A percentile compares a stretch with the other conserved stretches of the same genome.
These are phyloP conservation scores for Hypoxylon sp. DNA, from an alignment of 2,329 filamentous ascomycete species.

Conservation along the genomic window DNA sequence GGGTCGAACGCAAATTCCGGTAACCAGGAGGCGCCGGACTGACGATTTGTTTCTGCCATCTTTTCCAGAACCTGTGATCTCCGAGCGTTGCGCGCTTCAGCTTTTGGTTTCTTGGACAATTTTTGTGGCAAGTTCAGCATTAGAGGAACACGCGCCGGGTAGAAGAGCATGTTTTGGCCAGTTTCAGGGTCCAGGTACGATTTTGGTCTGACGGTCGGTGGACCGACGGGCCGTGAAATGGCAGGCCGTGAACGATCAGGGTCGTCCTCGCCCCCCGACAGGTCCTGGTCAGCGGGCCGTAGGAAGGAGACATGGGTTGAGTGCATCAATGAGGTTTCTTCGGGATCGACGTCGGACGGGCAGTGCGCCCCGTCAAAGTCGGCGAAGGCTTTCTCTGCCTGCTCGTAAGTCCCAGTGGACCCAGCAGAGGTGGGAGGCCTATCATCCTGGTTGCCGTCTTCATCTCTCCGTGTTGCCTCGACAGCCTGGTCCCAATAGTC, in stretches of 20 bases:
- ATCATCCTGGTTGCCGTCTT: slow-evolving; percentile 33
- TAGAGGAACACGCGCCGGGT: slow-evolving; percentile 91
- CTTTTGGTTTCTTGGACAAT: slow-evolving; percentile 76
- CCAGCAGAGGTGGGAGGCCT: slow-evolving; percentile 60
- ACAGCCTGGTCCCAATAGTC: slow-evolving; percentile 45
- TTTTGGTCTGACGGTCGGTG: slow-evolving; percentile 52
- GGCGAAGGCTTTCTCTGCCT: slow-evolving; percentile 72
- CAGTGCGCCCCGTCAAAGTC: slow-evolving; percentile 86
- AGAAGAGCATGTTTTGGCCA: slow-evolving; percentile 87
- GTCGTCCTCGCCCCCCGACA: slow-evolving; percentile 33
- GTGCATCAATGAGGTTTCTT: slow-evolving; percentile 40
- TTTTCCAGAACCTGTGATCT: slow-evolving; percentile 76
- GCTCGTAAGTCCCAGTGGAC: slow-evolving; percentile 69
- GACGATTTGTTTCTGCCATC: slow-evolving; percentile 57
- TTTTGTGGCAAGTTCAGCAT: slow-evolving; percentile 93
- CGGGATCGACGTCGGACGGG: slow-evolving; percentile 58
- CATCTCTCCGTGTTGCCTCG: slow-evolving; percentile 29
- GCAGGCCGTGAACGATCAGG: slow-evolving; percentile 31
- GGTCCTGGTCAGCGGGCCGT: slow-evolving; percentile 32
- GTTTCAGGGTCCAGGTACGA: slow-evolving; percentile 70
- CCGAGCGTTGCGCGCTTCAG: slow-evolving; percentile 70
- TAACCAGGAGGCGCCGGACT: slow-evolving; percentile 44
- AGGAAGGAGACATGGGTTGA: slow-evolving; percentile 34
- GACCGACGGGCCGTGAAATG: slow-evolving; percentile 46
- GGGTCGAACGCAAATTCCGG: slow-evolving; percentile 43